phyloP scores from a whole-genome alignment of 2,329 filamentous ascomycete genomes.

The Pyricularia sp. region DNA sequence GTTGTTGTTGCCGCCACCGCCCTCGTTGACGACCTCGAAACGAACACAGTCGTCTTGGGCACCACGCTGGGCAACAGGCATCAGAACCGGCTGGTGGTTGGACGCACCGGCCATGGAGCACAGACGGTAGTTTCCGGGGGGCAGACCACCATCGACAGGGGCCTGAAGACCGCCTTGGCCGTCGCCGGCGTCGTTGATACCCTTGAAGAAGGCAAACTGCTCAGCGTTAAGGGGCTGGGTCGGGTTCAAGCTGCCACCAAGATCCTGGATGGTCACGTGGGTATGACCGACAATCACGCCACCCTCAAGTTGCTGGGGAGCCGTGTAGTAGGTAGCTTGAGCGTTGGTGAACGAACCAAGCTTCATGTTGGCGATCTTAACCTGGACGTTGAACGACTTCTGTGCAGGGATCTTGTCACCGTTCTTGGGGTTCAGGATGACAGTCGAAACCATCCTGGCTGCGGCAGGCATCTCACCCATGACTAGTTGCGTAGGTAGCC shows the following conservation, averaged over 20 bases:
- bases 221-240: slow-evolving; percentile 39
- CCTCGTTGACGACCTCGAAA: slow-evolving; percentile 37
- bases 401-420: slow-evolving; percentile 35
- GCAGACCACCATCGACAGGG: slow-evolving; percentile 46
- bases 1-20: slow-evolving; percentile 10
- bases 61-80: slow-evolving; percentile 59
- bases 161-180: slow-evolving; percentile 43
- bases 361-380: slow-evolving; percentile 43
- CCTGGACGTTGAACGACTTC: slow-evolving; percentile 41
- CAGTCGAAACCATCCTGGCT: slow-evolving; percentile 46
- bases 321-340: slow-evolving; percentile 49
- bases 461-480: slow-evolving; percentile 52
- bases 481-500: slow-evolving; percentile 20
- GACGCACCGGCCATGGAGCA: slow-evolving; percentile 55
- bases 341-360: slow-evolving; percentile 55
- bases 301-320: slow-evolving; percentile 44
- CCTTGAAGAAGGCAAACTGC: slow-evolving; percentile 56
- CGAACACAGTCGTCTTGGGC: slow-evolving; percentile 56
- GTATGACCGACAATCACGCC: slow-evolving; percentile 52
- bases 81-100: slow-evolving; percentile 58
- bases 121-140: slow-evolving; percentile 53
- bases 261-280: slow-evolving; percentile 49
- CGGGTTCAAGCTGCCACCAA: slow-evolving; percentile 41
- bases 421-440: slow-evolving; percentile 44
- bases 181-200: slow-evolving; percentile 53